These are phyloP conservation scores for Arctostaphylos glauca DNA, from an alignment of 148 eudicot species.

Conservation along the genomic window DNA sequence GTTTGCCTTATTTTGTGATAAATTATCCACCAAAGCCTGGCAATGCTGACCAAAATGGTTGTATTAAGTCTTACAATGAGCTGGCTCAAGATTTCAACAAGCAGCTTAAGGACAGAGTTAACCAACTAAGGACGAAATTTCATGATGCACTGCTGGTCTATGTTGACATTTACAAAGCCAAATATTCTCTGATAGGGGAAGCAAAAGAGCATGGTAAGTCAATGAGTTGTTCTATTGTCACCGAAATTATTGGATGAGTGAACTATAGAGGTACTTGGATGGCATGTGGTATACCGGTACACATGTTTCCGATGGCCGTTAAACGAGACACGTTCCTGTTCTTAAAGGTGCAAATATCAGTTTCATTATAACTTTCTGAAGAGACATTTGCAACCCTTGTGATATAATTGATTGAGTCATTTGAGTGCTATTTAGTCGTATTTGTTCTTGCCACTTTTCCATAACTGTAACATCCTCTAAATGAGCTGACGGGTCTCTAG, in stretches of 20 bases:
- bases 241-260: not conserved
- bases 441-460: not conserved
- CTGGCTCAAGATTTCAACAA: conserved; percentile 23
- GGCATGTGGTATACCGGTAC: not conserved
- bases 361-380: not conserved
- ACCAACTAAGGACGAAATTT: conserved; percentile 16
- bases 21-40: conserved; percentile 23
- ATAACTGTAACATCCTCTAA: not conserved
- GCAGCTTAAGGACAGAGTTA: conserved; percentile 18
- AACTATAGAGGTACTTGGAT: not conserved
- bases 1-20: conserved; percentile 29
- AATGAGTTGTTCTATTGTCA: not conserved
- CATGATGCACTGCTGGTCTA: conserved; percentile 13
- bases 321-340: not conserved
- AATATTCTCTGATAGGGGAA: conserved; percentile 20
- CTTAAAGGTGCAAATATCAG: not conserved
- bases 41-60: conserved; percentile 16
- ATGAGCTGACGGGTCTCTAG: not conserved
- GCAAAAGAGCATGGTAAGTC: conserved; percentile 19
- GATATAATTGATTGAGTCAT: not conserved
- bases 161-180: conserved; percentile 23
- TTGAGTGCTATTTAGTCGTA: not conserved
- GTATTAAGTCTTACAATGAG: conserved; percentile 14
- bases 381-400: not conserved
- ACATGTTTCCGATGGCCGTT: not conserved